phyloP scores from a whole-genome alignment of 208 protist species.

The Tritrichomonas musculus region DNA sequence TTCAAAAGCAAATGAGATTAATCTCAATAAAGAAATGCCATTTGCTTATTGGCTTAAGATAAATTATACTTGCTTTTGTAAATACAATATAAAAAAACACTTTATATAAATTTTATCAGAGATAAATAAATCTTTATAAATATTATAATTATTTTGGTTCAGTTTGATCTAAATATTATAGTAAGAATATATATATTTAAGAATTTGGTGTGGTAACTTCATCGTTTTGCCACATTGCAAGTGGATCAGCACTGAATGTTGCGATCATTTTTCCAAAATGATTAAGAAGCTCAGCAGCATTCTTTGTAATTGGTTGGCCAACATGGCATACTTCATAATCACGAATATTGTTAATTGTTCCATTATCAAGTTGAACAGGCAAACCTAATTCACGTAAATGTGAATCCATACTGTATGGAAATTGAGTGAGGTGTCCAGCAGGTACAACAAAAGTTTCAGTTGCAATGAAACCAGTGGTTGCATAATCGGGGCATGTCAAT shows the following conservation, averaged over 20 bases:
- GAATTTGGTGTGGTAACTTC: background rate
- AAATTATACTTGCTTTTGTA: no score
- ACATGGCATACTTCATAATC: background rate
- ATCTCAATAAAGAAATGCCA: no score
- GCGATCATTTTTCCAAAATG: background rate
- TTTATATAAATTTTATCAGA: no score
- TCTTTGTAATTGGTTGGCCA: background rate
- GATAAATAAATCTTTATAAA: no score
- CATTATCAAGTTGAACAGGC: slow-evolving; percentile 30
- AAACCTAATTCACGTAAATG: background rate
- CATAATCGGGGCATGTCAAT: background rate
- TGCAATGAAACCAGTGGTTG: background rate
- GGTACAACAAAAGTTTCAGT: background rate
- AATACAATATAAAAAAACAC: no score
- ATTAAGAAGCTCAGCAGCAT: background rate
- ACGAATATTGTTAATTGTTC: slow-evolving; percentile 10
- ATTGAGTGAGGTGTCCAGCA: background rate
- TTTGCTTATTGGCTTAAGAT: no score
- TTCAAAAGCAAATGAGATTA: no score
- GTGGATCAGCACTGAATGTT: background rate
- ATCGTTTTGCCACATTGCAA: background rate
- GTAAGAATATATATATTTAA: no score
- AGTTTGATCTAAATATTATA: no score
- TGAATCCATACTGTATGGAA: background rate
- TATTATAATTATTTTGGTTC: no score